Evolutionary conservation across 345 rosid genomes (phyloP), one percentile per base, ranked within the genome.

Genomic region (Raphanus raphanistrum): DNA sequence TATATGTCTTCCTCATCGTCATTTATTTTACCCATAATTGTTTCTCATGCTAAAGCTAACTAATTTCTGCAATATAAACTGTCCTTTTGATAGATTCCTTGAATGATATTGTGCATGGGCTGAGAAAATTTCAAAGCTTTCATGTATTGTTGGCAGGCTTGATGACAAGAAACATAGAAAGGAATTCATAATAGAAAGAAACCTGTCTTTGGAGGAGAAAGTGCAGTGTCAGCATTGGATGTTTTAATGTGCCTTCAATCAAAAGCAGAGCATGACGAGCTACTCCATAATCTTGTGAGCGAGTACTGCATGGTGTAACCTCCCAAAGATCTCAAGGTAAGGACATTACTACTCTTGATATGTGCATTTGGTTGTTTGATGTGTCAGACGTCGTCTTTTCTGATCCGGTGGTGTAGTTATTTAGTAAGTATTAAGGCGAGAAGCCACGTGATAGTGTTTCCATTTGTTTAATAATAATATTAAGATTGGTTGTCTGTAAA

Each of bases 221-320:
- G 48, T 10, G 48, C 48, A 41, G 48, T 41, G 13, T 41, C 48
- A 10, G 48, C 48, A 11, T 91, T 88, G 10, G 96, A 96, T 59
- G 86, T 87, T 74, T 90, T 87, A 82, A 96, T 96, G 97, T 90
- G 93, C 29, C 91, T 92, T 70, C 97, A 88, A 81, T 88, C 96
- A 6, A 96, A 91, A 82, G 96, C 90, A 79, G 98, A 93, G 79
- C 94, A 95, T 12, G 93, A 91, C 0, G 98, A 89, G 41, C 76
- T 93, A 86, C 90, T 91, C 81, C 88, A 82, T 76, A 86, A 85
- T 55, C 85, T 93, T 57, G 74, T 93, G 6, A 62, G 84, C 3
- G 99, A 96, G 88, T 90, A 86, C 73, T 87, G 95, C 61, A 88
- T 86, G 68, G 79, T 82, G 82, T 89, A 83, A 82, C 88, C 89